Evolutionary conservation across 169 alveolate genomes (phyloP), one percentile per base, ranked within the genome.

Genomic region (Amoebophrya sp.): DNA sequence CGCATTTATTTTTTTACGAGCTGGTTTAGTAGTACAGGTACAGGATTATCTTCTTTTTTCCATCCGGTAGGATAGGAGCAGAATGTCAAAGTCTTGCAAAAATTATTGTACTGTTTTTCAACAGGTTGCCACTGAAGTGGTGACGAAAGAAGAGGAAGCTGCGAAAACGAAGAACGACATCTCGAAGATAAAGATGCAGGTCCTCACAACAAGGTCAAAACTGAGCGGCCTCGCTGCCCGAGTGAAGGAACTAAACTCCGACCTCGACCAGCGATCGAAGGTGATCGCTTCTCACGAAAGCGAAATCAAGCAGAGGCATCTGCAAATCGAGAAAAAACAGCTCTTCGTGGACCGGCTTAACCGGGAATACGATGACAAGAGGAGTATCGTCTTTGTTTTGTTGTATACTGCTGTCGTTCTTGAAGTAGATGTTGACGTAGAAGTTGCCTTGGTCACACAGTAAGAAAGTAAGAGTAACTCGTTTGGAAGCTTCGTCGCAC

Each of bases 321-420:
- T 95, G 53, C 94, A 94, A 40, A 95, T 96, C 89, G 96, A 96
- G 83, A 96, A 96, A 93, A 96, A 96, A 90, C 97, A 97, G 93
- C 96, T 94, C 83, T 95, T 95, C 91, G 98, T 97, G 77, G 98
- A 96, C 89, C 96, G 96, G 92, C 94, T 97, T 77, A 97, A 96
- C 95, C 96, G 95, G 92, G 95, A 94, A 77, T 95, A 96, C 92
- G 98, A 95, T 91, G 97, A 96, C 88, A 92, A 96, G 77, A 95
- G 94, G 40, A 94, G 95, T 53, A 94, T n/a, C n/a, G n/a, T n/a
- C n/a, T n/a, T n/a, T n/a, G n/a, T n/a, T n/a, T n/a, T n/a, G n/a
- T n/a, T n/a, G n/a, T n/a, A n/a, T n/a, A n/a, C n/a, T n/a, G n/a
- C n/a, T n/a, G n/a, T n/a, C n/a, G n/a, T n/a, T n/a, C n/a, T n/a